phyloP scores from a whole-genome alignment of 306 rosid genomes.

The Rosa lucieae region DNA sequence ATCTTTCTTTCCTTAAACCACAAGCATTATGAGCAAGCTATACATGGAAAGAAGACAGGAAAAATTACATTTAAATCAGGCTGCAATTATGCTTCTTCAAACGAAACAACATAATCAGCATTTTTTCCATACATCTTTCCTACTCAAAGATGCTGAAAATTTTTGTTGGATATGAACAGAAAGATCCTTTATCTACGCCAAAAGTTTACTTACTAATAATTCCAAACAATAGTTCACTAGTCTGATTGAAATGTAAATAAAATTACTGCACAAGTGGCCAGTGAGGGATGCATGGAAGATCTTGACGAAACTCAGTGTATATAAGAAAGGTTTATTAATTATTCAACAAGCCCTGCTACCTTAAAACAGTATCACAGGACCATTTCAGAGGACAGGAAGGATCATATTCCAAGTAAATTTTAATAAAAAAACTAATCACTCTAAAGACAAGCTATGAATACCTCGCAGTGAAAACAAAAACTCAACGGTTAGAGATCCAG shows the following conservation, averaged over 20 bases:
- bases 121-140: no score
- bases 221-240: neutral
- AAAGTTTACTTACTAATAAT: neutral
- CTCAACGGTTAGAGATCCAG: slow-evolving; percentile 31
- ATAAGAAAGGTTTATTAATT: neutral
- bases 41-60: no score
- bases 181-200: no score
- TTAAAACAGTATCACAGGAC: neutral
- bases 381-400: neutral
- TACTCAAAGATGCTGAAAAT: no score
- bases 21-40: neutral
- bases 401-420: neutral
- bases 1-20: neutral
- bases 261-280: neutral
- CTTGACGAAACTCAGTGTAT: neutral
- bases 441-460: slow-evolving; percentile 2
- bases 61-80: no score
- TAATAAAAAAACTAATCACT: neutral
- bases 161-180: no score
- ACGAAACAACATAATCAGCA: no score
- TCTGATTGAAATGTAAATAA: no score
- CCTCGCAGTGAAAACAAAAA: slow-evolving; percentile 9
- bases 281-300: neutral
- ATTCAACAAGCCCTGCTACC: slow-evolving; percentile 1
- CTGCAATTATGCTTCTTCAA: no score